These are phyloP conservation scores for Kwoniella dendrophila DNA, from an alignment of 768 basidiomycete genomes.

Conservation along the genomic window DNA sequence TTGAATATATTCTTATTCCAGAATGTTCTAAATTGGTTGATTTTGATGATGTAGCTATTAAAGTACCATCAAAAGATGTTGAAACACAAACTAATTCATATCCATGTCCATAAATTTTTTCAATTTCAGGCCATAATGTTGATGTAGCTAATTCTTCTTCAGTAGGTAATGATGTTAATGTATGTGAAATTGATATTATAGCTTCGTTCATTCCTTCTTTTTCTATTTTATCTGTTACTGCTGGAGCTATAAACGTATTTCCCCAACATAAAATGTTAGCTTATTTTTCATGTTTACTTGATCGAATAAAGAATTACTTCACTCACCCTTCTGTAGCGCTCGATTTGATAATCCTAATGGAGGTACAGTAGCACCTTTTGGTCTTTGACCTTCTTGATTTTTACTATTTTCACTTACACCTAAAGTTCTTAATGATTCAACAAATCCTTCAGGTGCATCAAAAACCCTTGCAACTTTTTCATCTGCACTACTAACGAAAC, in stretches of 20 bases:
- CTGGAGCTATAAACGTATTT: slow-evolving; percentile 25
- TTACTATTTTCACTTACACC: slow-evolving; percentile 42
- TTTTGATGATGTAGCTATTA: slow-evolving; percentile 88
- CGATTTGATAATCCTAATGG: slow-evolving; percentile 94
- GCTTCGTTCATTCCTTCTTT: slow-evolving; percentile 40
- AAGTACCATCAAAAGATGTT: slow-evolving; percentile 66
- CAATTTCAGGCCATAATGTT: slow-evolving; percentile 94
- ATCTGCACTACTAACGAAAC: slow-evolving; percentile 88
- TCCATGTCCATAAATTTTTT: slow-evolving; percentile 96
- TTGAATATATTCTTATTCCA: slow-evolving; percentile 78
- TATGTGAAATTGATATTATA: slow-evolving; percentile 51
- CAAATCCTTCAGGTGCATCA: slow-evolving; percentile 81
- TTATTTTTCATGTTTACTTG: not conserved
- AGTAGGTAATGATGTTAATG: slow-evolving; percentile 62
- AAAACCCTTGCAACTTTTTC: slow-evolving; percentile 95
- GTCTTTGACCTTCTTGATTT: slow-evolving; percentile 23
- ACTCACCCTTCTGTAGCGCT: slow-evolving; percentile 71
- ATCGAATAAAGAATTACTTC: not conserved
- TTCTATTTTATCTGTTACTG: slow-evolving; percentile 28
- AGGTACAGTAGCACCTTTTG: slow-evolving; percentile 77
- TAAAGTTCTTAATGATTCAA: slow-evolving; percentile 65
- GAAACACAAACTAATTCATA: slow-evolving; percentile 90
- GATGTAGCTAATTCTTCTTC: slow-evolving; percentile 85
- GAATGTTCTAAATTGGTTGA: slow-evolving; percentile 87
- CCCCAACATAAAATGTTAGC: slow-evolving; percentile 10